Evolutionary conservation across 768 basidiomycete genomes (phyloP).

Genomic region (Coprinopsis strossmayeri): DNA sequence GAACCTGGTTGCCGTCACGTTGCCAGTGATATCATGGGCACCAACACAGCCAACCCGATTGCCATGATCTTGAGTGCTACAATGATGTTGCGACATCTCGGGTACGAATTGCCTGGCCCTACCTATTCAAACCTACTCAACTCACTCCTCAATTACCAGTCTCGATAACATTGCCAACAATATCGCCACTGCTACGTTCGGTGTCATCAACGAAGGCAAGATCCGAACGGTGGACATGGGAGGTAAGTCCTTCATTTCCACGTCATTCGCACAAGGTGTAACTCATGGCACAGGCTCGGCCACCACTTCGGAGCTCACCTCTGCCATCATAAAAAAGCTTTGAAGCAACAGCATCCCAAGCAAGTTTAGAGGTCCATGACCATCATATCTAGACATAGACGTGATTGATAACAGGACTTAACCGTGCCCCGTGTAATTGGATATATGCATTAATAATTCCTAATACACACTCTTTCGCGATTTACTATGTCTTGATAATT

Average conservation of each 20-base stretch:
- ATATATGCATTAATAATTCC: too few relatives aligned
- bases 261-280: conserved; percentile 6
- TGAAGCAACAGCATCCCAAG: not conserved
- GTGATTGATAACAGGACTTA: too few relatives aligned
- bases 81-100: conserved; percentile 96
- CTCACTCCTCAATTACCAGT: conserved; percentile 27
- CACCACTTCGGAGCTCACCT: conserved; percentile 92
- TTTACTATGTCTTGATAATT: too few relatives aligned
- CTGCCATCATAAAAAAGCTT: conserved; percentile 82
- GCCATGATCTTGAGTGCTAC: conserved; percentile 97
- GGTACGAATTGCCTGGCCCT: conserved; percentile 40
- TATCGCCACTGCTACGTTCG: conserved; percentile 89
- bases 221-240: conserved; percentile 94
- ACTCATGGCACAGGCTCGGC: conserved; percentile 52
- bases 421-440: too few relatives aligned
- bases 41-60: conserved; percentile 92
- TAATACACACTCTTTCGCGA: too few relatives aligned
- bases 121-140: conserved; percentile 5
- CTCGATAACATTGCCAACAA: conserved; percentile 90
- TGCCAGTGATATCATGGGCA: conserved; percentile 93
- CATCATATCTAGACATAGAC: too few relatives aligned
- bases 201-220: conserved; percentile 83
- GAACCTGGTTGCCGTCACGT: conserved; percentile 98
- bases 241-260: conserved; percentile 44
- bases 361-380: not conserved